These are phyloP conservation scores for Phaeotremella skinneri DNA, from an alignment of 768 basidiomycete genomes.

Conservation along the genomic window DNA sequence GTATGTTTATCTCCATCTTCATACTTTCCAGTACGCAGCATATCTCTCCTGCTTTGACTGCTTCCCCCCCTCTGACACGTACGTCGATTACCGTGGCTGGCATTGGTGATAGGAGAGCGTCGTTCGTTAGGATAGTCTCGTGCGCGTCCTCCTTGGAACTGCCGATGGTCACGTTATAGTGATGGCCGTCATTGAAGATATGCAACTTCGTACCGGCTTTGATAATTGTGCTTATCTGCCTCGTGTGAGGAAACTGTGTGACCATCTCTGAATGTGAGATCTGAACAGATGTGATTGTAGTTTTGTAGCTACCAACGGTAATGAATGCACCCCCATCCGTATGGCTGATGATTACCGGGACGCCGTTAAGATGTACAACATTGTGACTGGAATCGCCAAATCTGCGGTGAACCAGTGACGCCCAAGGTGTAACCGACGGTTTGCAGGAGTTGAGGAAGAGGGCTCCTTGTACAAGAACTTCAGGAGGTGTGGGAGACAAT, in stretches of 20 bases:
- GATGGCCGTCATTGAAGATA: conserved; percentile 62
- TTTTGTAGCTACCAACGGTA: not conserved
- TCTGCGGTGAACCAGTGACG: conserved; percentile 66
- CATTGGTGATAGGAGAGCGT: conserved; percentile 61
- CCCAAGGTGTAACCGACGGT: conserved; percentile 63
- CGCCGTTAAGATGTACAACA: conserved; percentile 55
- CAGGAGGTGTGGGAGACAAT: conserved; percentile 60
- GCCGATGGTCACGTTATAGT: conserved; percentile 65
- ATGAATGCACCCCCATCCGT: conserved; percentile 37
- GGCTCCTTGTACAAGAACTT: conserved; percentile 73
- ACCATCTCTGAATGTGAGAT: conserved; percentile 59
- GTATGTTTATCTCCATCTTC: conserved; percentile 92
- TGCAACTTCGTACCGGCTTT: conserved; percentile 72
- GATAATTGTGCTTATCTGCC: conserved; percentile 66
- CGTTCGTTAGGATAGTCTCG: conserved; percentile 7
- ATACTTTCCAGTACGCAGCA: conserved; percentile 88
- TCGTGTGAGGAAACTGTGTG: conserved; percentile 59
- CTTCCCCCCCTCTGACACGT: conserved; percentile 70
- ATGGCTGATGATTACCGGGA: conserved; percentile 59
- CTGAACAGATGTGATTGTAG: conserved; percentile 27
- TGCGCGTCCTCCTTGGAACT: conserved; percentile 6
- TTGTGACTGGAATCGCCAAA: conserved; percentile 70
- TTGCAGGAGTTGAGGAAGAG: conserved; percentile 69
- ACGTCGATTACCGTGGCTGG: conserved; percentile 92
- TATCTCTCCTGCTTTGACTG: conserved; percentile 74